phyloP scores from a whole-genome alignment of 495 filamentous ascomycete species.

The Elasticomyces elasticus region DNA sequence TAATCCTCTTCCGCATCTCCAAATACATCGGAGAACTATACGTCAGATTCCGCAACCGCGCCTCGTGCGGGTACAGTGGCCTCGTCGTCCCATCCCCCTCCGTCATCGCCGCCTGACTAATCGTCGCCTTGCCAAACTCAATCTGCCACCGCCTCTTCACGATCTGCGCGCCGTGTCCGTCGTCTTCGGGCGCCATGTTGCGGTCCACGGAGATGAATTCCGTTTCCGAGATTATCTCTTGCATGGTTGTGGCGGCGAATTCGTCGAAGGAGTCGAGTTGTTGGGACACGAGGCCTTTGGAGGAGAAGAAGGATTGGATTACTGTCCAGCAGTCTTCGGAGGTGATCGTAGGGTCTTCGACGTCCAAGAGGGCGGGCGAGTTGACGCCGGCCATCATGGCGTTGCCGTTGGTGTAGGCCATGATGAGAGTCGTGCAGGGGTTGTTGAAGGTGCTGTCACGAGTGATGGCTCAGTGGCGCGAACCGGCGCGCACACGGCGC shows the following conservation, averaged over 20 bases:
- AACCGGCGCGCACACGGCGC: background rate
- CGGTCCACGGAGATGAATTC: constrained; percentile 80
- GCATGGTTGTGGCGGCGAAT: constrained; percentile 84
- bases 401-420: constrained; percentile 20
- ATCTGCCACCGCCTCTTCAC: constrained; percentile 84
- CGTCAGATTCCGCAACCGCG: constrained; percentile 85
- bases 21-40: constrained; percentile 87
- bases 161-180: constrained; percentile 49
- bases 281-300: constrained; percentile 90
- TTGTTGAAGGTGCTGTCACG: background rate
- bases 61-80: constrained; percentile 80
- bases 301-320: constrained; percentile 90
- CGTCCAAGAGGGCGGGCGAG: too few species aligned
- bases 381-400: constrained; percentile 15
- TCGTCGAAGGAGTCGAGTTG: constrained; percentile 98
- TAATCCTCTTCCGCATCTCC: constrained; percentile 67
- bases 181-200: constrained; percentile 63
- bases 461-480: background rate
- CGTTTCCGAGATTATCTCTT: constrained; percentile 84
- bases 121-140: constrained; percentile 74
- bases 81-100: constrained; percentile 82
- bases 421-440: background rate
- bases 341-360: constrained; percentile 57
- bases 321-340: constrained; percentile 97
- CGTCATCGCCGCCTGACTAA: constrained; percentile 76